Evolutionary conservation across 73 alveolate genomes (phyloP).

Genomic region (Symbiodinium pilosum): DNA sequence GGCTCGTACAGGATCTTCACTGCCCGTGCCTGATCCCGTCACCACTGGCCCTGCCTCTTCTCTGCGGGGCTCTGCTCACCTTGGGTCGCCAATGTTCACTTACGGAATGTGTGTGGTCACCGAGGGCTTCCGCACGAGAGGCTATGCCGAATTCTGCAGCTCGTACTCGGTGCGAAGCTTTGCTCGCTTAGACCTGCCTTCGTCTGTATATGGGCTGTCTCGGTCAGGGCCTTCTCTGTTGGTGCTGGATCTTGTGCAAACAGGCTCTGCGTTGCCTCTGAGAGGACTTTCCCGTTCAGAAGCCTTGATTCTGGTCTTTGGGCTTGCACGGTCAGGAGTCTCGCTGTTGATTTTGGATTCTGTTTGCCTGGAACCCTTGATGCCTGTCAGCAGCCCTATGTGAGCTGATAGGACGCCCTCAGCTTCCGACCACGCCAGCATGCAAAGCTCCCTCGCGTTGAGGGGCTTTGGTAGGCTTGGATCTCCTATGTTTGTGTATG

Average conservation of each 20-base stretch:
- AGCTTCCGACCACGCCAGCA: constrained; percentile 33
- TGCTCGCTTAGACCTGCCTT: constrained; percentile 41
- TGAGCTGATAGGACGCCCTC: not conserved
- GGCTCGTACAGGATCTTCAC: constrained; percentile 27
- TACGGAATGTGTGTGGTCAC: constrained; percentile 93
- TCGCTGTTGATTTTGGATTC: constrained; percentile 26
- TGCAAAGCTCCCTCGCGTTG: constrained; percentile 89
- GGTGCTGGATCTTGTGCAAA: constrained; percentile 35
- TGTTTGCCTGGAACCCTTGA: constrained; percentile 31
- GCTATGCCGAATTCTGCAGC: constrained; percentile 94
- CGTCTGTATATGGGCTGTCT: constrained; percentile 59
- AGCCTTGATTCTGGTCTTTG: constrained; percentile 5
- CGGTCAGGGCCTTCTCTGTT: not conserved
- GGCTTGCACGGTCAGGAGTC: constrained; percentile 26
- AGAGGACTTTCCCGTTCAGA: constrained; percentile 9
- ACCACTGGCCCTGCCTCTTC: constrained; percentile 22
- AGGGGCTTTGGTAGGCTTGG: constrained; percentile 93
- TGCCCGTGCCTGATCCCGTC: constrained; percentile 44
- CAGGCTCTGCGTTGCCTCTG: not conserved
- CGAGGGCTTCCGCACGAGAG: constrained; percentile 83
- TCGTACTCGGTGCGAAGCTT: constrained; percentile 91
- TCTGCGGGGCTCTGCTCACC: constrained; percentile 72
- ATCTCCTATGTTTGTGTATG: constrained; percentile 13
- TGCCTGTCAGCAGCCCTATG: constrained; percentile 20
- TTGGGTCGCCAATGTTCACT: constrained; percentile 16